Evolutionary conservation across 306 rosid species (phyloP).

Genomic region (Cucurbita ficifolia): DNA sequence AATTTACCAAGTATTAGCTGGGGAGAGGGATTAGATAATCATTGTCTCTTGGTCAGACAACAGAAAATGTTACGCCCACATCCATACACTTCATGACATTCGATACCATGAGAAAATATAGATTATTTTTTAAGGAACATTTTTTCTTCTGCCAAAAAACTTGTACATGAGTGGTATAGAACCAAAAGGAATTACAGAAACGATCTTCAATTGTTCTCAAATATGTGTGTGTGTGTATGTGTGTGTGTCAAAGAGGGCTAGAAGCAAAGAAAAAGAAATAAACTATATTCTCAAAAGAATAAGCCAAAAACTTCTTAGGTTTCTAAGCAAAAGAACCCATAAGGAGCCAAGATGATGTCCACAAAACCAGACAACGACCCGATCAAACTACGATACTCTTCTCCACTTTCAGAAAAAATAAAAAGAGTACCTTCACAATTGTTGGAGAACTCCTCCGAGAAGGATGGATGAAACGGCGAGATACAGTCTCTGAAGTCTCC

Average conservation of each 20-base stretch:
- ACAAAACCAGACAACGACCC: neutral
- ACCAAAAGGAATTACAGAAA: neutral
- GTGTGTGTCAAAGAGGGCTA: neutral
- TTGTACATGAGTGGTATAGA: neutral
- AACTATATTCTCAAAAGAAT: neutral
- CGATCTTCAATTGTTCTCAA: neutral
- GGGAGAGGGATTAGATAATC: neutral
- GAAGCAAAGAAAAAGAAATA: neutral
- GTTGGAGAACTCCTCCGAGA: conserved; percentile 93
- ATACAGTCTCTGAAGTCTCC: conserved; percentile 89
- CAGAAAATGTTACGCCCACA: neutral
- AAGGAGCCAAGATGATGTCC: neutral
- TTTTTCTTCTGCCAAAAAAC: neutral
- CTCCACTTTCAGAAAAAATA: neutral
- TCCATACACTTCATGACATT: neutral
- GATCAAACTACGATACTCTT: neutral
- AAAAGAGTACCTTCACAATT: conserved; percentile 55
- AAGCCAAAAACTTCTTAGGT: neutral
- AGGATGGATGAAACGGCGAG: conserved; percentile 63
- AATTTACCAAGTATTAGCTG: neutral
- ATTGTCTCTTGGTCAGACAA: neutral
- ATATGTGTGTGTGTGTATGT: neutral
- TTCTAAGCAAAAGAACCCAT: neutral
- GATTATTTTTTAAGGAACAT: neutral
- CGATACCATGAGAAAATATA: neutral